Base-by-base conservation (phyloP, 163 green algal genomes). In the Prototheca wickerhamii region DNA sequence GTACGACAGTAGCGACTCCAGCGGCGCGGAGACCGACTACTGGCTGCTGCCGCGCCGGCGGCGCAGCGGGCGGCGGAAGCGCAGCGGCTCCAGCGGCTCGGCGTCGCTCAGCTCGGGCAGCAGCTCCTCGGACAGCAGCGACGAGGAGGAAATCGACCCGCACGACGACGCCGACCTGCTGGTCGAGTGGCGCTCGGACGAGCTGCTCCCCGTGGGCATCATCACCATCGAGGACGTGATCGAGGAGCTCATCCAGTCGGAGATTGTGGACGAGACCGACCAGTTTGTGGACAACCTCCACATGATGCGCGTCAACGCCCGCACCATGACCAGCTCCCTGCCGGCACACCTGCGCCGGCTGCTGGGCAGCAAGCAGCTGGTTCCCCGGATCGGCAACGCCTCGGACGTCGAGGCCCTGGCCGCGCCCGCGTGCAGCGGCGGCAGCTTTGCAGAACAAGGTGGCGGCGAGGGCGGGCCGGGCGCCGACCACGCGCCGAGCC, bases 191-290 rank as follows among this genome's bases (percentile, higher is more conserved):
- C 15, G 6, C 15, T 20, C 49, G 21, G 15, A 56, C 30, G 68
- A 74, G 25, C 58, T 69, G 32, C 61, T 83, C 54, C 62, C 79
- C 17, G 69, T 91, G 25, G 86, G 87, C 37, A 91, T 94, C 69
- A 89, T 95, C 74, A 95, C 87, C 4, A 89, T 95, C 7, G 87
- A 93, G 61, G 86, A 91, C 46, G 78, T 92, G n/a, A 74, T 91
- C 21, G 87, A 92, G 64, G 80, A 90, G 82, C 71, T 95, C 40
- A 69, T 93, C 28, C 75, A 85, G 51, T 68, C 75, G 33, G 86
- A 95, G 74, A 95, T 95, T 58, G 77, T 95, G 33, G 89, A 95
- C 35, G 89, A 95, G 66, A 95, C 87, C 0, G 89, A 95, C 59
- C 68, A 64, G 62, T 77, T 59, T 53, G 54, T 77, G 40, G 69